Evolutionary conservation across 768 basidiomycete genomes (phyloP).

Genomic region (Omphalotus guepiniiformis): DNA sequence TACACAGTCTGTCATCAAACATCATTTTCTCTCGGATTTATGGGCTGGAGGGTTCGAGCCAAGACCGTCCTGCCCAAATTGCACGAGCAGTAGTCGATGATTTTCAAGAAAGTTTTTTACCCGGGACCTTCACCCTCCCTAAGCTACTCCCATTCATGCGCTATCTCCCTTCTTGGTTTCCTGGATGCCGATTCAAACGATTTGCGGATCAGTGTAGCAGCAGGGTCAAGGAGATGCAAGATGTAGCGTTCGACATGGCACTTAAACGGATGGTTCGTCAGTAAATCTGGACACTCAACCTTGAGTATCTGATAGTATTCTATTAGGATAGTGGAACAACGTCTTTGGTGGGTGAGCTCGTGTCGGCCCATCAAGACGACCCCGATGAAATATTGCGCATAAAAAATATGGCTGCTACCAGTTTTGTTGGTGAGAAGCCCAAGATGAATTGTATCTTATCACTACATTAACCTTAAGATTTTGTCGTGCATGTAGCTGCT

Average conservation of each 20-base stretch:
- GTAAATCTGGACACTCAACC: too few relatives aligned
- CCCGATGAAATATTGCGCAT: neutral
- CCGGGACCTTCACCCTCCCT: neutral
- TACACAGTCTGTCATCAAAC: slow-evolving; percentile 25
- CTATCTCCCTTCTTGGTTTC: slow-evolving; percentile 5
- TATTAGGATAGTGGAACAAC: too few relatives aligned
- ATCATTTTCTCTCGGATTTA: slow-evolving; percentile 29
- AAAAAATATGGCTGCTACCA: neutral
- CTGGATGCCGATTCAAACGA: slow-evolving; percentile 3
- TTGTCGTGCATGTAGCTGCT: neutral
- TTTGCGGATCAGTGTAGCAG: neutral
- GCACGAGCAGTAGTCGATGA: neutral
- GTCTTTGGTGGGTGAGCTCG: neutral
- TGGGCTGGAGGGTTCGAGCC: slow-evolving; percentile 28
- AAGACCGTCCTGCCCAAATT: slow-evolving; percentile 16
- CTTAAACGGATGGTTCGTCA: too few relatives aligned
- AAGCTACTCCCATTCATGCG: slow-evolving; percentile 5
- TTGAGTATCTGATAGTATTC: neutral
- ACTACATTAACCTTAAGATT: neutral
- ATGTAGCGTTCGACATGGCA: neutral
- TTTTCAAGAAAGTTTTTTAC: neutral
- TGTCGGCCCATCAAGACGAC: neutral
- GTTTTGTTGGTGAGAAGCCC: slow-evolving; percentile 3
- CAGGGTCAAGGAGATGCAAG: neutral
- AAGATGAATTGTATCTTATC: too few relatives aligned